Base-by-base conservation (phyloP, 1,284 basidiomycete genomes). In the Melanopsichium pennsylvanicum region DNA sequence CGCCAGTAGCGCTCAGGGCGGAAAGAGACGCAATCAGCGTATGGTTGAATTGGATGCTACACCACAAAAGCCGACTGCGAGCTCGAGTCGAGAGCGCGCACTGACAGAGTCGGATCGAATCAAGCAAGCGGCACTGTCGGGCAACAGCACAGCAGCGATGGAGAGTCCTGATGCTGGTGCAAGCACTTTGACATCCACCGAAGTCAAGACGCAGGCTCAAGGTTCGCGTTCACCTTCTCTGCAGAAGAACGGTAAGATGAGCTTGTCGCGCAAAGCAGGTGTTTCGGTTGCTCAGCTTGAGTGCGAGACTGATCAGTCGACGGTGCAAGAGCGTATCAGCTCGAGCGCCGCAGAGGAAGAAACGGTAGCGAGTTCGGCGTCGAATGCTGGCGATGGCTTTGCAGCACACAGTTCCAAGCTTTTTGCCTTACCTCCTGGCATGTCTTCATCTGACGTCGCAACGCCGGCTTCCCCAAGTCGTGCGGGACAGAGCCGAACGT, bases 81-180 rank as follows among this genome's bases (percentile, higher is more conserved):
- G 27, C 9, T 18, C 39, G 19, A 40, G 8, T 6, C 45, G 47
- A 11, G 48, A 56, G 29, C 29, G 45, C 6, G 49, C 46, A 13
- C 31, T 70, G 12, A 60, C 59, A 11, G 69, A 71, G 4, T 64
- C 72, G 38, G 64, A 72, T 38, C 36, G 42, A 11, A 66, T 74
- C 60, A 72, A 69, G 26, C 51, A 60, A 12, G 69, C 72, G 2
- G 72, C 64, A 1, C 39, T 60, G 10, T 31, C 56, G 4, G 56
- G 62, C 2, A 32, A 67, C 19, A 38, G 23, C 8, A n/a, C 22
- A 10, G 57, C 32, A 8, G 62, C 62, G 8, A 47, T 66, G 43
- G 56, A 43, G 2, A 27, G 35, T 11, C 35, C 37, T 7, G 45
- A 42, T 11, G n/a, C 23, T 5, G n/a, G n/a, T n/a, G n/a, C n/a